Base-by-base conservation (phyloP, 176 grass and related monocot species). In the Guadua angustifolia region DNA sequence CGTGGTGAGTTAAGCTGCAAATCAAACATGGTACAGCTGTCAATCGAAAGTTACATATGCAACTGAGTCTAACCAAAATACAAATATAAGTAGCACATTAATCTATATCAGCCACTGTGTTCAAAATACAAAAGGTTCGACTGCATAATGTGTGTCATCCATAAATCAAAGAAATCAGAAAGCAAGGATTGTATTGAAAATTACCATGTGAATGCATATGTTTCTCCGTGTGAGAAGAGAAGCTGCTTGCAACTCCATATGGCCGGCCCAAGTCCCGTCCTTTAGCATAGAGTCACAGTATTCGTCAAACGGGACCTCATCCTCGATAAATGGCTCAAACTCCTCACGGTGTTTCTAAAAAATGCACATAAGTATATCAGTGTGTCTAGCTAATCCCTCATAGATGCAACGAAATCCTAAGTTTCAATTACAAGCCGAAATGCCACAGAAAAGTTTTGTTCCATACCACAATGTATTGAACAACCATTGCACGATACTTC, bases 301-400 rank as follows among this genome's bases (percentile, higher is more conserved):
- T 77, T 95, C 73, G 4, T 95, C 89, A 50, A 95, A 98, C 14
- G 91, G 90, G 24, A 90, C 92, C 70, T 93, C 95, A 63, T 95
- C 95, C 82, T 98, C 95, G 25, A 98, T 98, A 50, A 95, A 98
- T 16, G 95, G 95, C 76, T 98, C 95, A 88, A 95, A 98, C 44
- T 93, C 91, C 39, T 85, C 87, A 1, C 91, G 85, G 50, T 98
- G 87, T 58, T 88, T 69, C 95, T 98, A 19, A 42, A 56, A 60
- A 79, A 36, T 5, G 56, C 52, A 83, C 10, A 62, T 26, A 75
- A 83, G 21, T 8, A 71, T 63, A 61, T 40, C 53, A 82, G 35
- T 53, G 43, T 35, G 19, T 70, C 40, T 46, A 85, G 58, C 40
- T 18, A 79, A 12, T 46, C 0, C 22, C 42, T 22, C 43, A 22